Conservation (phyloP, 2,329 filamentous ascomycete genomes). For the Scedosporium minutisporum region DNA sequence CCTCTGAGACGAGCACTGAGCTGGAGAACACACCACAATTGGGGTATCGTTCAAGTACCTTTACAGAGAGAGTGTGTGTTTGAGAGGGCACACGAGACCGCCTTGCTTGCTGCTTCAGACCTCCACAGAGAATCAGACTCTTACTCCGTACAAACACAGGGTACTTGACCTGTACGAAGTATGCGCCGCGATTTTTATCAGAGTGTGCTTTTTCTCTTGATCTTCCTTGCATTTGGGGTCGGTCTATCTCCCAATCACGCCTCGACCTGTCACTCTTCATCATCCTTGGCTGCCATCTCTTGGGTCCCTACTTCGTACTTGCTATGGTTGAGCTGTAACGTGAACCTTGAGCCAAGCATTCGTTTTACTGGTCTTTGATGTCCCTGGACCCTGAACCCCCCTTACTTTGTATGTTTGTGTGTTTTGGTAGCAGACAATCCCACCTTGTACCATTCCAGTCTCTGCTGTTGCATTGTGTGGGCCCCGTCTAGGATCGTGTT, state of each 20-base stretch:
- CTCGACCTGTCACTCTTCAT: neutral
- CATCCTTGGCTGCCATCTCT: neutral
- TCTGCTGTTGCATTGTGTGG: neutral
- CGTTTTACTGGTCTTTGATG: neutral
- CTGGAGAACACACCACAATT: too few relatives aligned
- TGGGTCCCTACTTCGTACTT: too few relatives aligned
- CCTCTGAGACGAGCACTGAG: constrained; percentile 14
- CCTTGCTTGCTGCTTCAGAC: too few relatives aligned
- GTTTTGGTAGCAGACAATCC: neutral
- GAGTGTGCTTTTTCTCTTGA: neutral
- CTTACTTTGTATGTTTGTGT: neutral
- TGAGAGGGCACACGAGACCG: too few relatives aligned
- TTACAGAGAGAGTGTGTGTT: too few relatives aligned
- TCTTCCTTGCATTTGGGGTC: neutral
- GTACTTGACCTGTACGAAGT: neutral
- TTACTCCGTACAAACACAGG: too few relatives aligned
- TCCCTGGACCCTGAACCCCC: neutral
- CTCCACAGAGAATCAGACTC: too few relatives aligned
- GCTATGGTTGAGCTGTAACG: too few relatives aligned
- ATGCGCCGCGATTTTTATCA: neutral
- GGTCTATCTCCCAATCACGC: neutral
- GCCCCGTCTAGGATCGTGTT: neutral
- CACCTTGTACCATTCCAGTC: neutral
- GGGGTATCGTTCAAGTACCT: too few relatives aligned
- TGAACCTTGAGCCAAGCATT: neutral